A percentile compares a stretch with the other conserved stretches of the same genome.
Evolutionary conservation across 1,284 basidiomycete genomes (phyloP).

Genomic region (Vanrija pseudolonga): DNA sequence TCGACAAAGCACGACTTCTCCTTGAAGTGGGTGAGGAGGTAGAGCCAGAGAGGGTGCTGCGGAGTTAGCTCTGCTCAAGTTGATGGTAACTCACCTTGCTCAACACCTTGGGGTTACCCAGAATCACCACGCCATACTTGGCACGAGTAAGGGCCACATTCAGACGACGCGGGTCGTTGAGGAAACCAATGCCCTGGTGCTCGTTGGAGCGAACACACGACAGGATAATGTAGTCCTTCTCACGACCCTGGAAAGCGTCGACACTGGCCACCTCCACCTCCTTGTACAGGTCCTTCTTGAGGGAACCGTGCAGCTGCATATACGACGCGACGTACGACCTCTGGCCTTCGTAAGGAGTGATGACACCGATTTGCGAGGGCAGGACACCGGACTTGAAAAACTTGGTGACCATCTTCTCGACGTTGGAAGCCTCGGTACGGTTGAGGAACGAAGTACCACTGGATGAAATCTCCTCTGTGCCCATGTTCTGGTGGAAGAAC

Average conservation of each 20-base stretch:
- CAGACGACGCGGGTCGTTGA: constrained; percentile 93
- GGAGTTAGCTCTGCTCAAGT: neutral
- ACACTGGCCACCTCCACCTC: constrained; percentile 98
- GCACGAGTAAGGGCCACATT: constrained; percentile 97
- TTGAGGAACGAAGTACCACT: constrained; percentile 99
- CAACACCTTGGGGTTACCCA: constrained; percentile 97
- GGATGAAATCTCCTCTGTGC: constrained; percentile 97
- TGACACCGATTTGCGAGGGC: constrained; percentile 93
- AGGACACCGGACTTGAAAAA: constrained; percentile 97
- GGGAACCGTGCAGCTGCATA: constrained; percentile 97
- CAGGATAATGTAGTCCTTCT: constrained; percentile 99
- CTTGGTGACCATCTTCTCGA: constrained; percentile 99
- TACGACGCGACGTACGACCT: constrained; percentile 98
- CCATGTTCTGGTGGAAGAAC: constrained; percentile 99
- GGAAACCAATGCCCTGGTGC: constrained; percentile 98
- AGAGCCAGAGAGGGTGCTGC: constrained; percentile 97
- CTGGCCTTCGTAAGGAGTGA: constrained; percentile 98
- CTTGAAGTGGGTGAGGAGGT: constrained; percentile 97
- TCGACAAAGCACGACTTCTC: constrained; percentile 92
- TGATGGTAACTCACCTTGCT: constrained; percentile 70
- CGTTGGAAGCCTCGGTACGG: constrained; percentile 95
- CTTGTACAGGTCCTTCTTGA: constrained; percentile 99
- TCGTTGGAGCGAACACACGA: constrained; percentile 99
- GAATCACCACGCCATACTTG: constrained; percentile 95
- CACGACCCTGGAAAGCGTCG: constrained; percentile 98